Evolutionary conservation across 1,284 basidiomycete genomes (phyloP).

Genomic region (Athelia sp.): DNA sequence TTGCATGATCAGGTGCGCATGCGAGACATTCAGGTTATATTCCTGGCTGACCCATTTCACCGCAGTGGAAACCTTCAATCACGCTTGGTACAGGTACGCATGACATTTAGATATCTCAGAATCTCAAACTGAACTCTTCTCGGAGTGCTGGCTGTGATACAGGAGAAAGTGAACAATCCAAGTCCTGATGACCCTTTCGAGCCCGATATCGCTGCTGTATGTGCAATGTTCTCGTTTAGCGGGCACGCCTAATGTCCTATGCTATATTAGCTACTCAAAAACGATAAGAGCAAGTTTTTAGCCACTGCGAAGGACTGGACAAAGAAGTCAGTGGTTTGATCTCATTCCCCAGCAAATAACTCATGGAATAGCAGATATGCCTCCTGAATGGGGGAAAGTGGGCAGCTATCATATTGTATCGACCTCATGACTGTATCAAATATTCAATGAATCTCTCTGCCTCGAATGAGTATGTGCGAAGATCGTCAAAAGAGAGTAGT

Average conservation of each 20-base stretch:
- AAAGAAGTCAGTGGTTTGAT: conserved; percentile 54
- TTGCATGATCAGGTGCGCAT: conserved; percentile 74
- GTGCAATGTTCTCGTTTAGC: conserved; percentile 17
- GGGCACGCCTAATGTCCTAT: conserved; percentile 4
- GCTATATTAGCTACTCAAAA: conserved; percentile 57
- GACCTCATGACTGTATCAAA: too few relatives aligned
- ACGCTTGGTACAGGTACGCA: conserved; percentile 66
- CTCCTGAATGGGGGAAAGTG: too few relatives aligned
- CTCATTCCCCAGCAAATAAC: too few relatives aligned
- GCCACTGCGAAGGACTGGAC: conserved; percentile 75
- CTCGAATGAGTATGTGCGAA: too few relatives aligned
- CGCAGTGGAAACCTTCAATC: conserved; percentile 87
- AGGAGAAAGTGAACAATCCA: conserved; percentile 85
- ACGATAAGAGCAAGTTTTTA: conserved; percentile 65
- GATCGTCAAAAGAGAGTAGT: too few relatives aligned
- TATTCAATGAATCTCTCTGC: too few relatives aligned
- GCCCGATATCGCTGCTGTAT: conserved; percentile 74
- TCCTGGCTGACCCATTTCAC: conserved; percentile 24
- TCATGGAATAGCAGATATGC: too few relatives aligned
- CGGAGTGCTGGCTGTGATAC: conserved; percentile 72
- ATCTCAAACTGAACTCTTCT: conserved; percentile 4
- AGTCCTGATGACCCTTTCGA: conserved; percentile 89
- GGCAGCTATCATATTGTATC: too few relatives aligned
- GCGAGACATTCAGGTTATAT: not conserved
- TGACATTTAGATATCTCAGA: conserved; percentile 1